A percentile compares a stretch with the other conserved stretches of the same genome.
phyloP scores from a whole-genome alignment of 2,329 filamentous ascomycete genomes.

The Neofusicoccum cordaticola region DNA sequence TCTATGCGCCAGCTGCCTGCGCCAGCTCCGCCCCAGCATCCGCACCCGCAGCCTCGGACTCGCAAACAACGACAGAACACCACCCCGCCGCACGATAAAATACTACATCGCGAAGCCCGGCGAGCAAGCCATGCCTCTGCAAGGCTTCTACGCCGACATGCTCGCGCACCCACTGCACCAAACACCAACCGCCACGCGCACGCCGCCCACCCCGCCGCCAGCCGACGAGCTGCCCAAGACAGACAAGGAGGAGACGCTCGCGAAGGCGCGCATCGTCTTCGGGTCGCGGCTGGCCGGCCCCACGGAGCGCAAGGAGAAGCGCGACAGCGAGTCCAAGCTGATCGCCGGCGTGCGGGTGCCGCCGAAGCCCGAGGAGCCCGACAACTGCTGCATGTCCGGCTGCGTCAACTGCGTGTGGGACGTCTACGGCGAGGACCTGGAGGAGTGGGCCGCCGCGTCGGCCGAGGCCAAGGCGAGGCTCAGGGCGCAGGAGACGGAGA shows the following conservation, averaged over 20 bases:
- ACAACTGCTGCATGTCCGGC: slow-evolving; percentile 99
- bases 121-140: slow-evolving; percentile 37
- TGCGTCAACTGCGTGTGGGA: slow-evolving; percentile 99
- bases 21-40: slow-evolving; percentile 7
- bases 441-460: slow-evolving; percentile 73
- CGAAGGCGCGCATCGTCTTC: slow-evolving; percentile 70
- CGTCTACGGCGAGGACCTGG: slow-evolving; percentile 82
- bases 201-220: slow-evolving; percentile 31
- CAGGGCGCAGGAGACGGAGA: slow-evolving; percentile 43
- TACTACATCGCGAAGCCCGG: slow-evolving; percentile 36
- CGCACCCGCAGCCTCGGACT: slow-evolving; percentile 24
- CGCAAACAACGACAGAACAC: slow-evolving; percentile 35
- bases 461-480: slow-evolving; percentile 61
- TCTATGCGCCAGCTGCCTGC: slow-evolving; percentile 16
- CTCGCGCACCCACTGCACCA: slow-evolving; percentile 29
- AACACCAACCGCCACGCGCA: slow-evolving; percentile 23
- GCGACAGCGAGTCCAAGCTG: slow-evolving; percentile 58
- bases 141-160: slow-evolving; percentile 40
- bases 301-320: slow-evolving; percentile 62
- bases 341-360: slow-evolving; percentile 81
- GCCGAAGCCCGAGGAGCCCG: slow-evolving; percentile 80
- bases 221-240: slow-evolving; percentile 42
- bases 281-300: slow-evolving; percentile 75
- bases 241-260: slow-evolving; percentile 54
- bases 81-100: slow-evolving; percentile 26